Conservation (phyloP, 2,329 filamentous ascomycete species). For the Microcyclospora pomicola region DNA sequence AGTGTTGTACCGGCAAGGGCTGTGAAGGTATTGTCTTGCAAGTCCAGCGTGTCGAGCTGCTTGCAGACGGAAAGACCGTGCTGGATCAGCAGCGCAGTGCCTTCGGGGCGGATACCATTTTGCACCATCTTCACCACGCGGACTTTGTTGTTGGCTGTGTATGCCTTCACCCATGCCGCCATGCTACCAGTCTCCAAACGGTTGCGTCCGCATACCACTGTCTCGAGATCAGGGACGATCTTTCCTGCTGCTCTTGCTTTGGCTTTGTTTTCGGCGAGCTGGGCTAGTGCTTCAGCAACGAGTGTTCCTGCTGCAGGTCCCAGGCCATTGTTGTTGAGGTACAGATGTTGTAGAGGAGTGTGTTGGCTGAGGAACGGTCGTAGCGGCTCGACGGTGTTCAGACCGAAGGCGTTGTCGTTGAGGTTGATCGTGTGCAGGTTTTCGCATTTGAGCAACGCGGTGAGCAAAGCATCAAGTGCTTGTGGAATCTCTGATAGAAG, state of each 20-base stretch:
- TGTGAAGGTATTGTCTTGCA: conserved; percentile 98
- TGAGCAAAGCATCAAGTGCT: conserved; percentile 73
- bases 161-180: conserved; percentile 84
- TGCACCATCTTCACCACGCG: conserved; percentile 93
- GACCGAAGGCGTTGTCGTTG: conserved; percentile 94
- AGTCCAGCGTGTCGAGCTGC: conserved; percentile 61
- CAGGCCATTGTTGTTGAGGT: conserved; percentile 96
- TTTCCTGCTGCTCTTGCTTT: conserved; percentile 57
- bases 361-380: conserved; percentile 83
- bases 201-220: conserved; percentile 94
- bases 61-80: conserved; percentile 61
- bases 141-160: conserved; percentile 64
- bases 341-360: conserved; percentile 80
- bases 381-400: conserved; percentile 86
- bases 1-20: conserved; percentile 64
- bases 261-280: conserved; percentile 72
- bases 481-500: conserved; percentile 87
- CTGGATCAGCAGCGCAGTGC: conserved; percentile 67
- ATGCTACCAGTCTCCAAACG: conserved; percentile 91
- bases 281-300: conserved; percentile 73
- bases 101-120: conserved; percentile 91
- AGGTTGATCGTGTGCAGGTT: conserved; percentile 85
- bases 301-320: conserved; percentile 81
- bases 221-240: conserved; percentile 72
- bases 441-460: conserved; percentile 70